Percentiles rank a stretch among this genome's conserved stretches.
Evolutionary conservation across 768 basidiomycete species (phyloP).

Genomic region (Tubosaeta sp.): DNA sequence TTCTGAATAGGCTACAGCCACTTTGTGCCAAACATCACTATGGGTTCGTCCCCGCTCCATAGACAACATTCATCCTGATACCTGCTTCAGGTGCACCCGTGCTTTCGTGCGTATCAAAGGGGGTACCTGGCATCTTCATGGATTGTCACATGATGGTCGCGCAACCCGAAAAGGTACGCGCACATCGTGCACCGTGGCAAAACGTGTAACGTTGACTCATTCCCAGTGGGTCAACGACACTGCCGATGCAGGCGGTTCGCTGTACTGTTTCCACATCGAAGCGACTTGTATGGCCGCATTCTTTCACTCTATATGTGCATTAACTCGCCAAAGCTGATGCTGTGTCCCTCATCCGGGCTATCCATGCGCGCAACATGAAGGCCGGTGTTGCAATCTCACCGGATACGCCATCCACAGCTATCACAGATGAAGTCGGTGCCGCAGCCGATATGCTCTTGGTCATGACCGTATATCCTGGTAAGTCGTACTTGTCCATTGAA

Average conservation of each 20-base stretch:
- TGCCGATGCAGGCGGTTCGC: conserved; percentile 89
- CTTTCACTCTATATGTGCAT: conserved; percentile 11
- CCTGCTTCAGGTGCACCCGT: conserved; percentile 71
- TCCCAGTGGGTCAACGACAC: conserved; percentile 92
- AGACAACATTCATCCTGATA: conserved; percentile 9
- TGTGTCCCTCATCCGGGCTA: conserved; percentile 69
- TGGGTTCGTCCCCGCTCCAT: conserved; percentile 54
- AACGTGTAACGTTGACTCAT: not conserved
- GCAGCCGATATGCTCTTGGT: conserved; percentile 93
- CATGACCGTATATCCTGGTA: conserved; percentile 96
- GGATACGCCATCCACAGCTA: conserved; percentile 82
- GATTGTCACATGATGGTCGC: conserved; percentile 99
- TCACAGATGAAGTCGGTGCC: conserved; percentile 79
- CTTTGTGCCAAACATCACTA: conserved; percentile 98
- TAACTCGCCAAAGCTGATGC: conserved; percentile 52
- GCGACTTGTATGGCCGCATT: conserved; percentile 63
- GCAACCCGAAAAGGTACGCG: conserved; percentile 78
- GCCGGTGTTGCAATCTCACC: conserved; percentile 97
- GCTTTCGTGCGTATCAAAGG: conserved; percentile 77
- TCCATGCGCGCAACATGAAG: conserved; percentile 83
- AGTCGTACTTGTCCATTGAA: not conserved
- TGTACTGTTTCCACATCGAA: conserved; percentile 97
- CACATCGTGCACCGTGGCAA: not conserved
- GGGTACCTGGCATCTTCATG: conserved; percentile 95
- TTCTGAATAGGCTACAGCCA: conserved; percentile 50